These are phyloP conservation scores for Fusarium pseudograminearum DNA, from an alignment of 2,329 filamentous ascomycete species.

Conservation along the genomic window DNA sequence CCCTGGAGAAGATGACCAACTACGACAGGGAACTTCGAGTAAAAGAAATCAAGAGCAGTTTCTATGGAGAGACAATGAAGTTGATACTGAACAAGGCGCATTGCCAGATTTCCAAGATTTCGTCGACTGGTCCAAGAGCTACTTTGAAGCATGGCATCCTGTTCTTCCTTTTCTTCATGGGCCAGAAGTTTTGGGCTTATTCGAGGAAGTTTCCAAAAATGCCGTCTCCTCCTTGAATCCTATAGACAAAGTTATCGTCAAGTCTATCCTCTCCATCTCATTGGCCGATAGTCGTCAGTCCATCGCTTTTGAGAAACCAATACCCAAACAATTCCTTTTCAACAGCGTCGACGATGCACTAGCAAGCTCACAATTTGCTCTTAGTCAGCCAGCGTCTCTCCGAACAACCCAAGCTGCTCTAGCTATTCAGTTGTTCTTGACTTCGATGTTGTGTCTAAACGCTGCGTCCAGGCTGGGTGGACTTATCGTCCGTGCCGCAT, in stretches of 20 bases:
- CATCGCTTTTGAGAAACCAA: slow-evolving; percentile 38
- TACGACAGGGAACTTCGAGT: slow-evolving; percentile 46
- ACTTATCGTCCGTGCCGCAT: slow-evolving; percentile 65
- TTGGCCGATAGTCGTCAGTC: slow-evolving; percentile 64
- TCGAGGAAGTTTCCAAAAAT: slow-evolving; percentile 57
- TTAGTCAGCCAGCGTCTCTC: slow-evolving; percentile 62
- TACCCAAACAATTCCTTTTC: slow-evolving; percentile 61
- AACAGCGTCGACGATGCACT: slow-evolving; percentile 63
- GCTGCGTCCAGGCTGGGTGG: slow-evolving; percentile 68
- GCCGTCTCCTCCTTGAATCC: slow-evolving; percentile 49
- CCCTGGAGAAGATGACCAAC: slow-evolving; percentile 68
- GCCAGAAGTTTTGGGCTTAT: slow-evolving; percentile 60
- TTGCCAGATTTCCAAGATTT: slow-evolving; percentile 59
- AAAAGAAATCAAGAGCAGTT: slow-evolving; percentile 30
- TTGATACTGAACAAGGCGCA: slow-evolving; percentile 15
- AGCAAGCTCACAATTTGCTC: slow-evolving; percentile 60
- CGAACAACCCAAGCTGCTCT: slow-evolving; percentile 63
- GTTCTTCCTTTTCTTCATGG: slow-evolving; percentile 68
- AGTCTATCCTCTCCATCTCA: slow-evolving; percentile 65
- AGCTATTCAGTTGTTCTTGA: slow-evolving; percentile 65
- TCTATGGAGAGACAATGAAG: slow-evolving; percentile 55
- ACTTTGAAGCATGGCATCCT: slow-evolving; percentile 70
- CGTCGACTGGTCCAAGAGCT: slow-evolving; percentile 62
- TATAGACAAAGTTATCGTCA: slow-evolving; percentile 58
- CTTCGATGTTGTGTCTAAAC: slow-evolving; percentile 68